Conservation (phyloP, 78 protist species). For the Dictyostelium purpureum region DNA sequence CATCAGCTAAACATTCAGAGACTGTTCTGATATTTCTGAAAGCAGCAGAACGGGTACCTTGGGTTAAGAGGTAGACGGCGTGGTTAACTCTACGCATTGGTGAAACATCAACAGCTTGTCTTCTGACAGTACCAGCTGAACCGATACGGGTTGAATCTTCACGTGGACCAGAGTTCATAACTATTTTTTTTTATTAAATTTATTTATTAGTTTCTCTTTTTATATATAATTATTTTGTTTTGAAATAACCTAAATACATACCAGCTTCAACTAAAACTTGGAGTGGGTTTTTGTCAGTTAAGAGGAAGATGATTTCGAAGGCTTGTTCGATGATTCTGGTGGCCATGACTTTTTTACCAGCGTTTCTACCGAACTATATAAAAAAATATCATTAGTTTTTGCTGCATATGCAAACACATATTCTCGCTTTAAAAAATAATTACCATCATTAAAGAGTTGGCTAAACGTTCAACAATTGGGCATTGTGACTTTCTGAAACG, state of each 20-base stretch:
- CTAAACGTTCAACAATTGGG: conserved; percentile 99
- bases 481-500: conserved; percentile 99
- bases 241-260: neutral
- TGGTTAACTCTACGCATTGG: conserved; percentile 99
- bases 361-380: conserved; percentile 97
- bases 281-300: conserved; percentile 99
- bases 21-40: conserved; percentile 99
- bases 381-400: too few species aligned
- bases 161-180: conserved; percentile 98
- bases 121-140: conserved; percentile 98
- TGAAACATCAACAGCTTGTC: conserved; percentile 99
- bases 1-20: conserved; percentile 99
- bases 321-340: conserved; percentile 98
- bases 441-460: conserved; percentile 96
- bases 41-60: conserved; percentile 94
- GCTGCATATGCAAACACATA: too few species aligned
- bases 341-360: conserved; percentile 99
- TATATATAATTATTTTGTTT: neutral
- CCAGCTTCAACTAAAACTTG: conserved; percentile 54
- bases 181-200: conserved; percentile 94
- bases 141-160: conserved; percentile 99
- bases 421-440: too few species aligned
- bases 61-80: conserved; percentile 95
- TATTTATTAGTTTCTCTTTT: neutral
- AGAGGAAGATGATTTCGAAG: conserved; percentile 99